Base-by-base conservation (phyloP, 768 basidiomycete genomes). In the Strobilomyces dryophilus region DNA sequence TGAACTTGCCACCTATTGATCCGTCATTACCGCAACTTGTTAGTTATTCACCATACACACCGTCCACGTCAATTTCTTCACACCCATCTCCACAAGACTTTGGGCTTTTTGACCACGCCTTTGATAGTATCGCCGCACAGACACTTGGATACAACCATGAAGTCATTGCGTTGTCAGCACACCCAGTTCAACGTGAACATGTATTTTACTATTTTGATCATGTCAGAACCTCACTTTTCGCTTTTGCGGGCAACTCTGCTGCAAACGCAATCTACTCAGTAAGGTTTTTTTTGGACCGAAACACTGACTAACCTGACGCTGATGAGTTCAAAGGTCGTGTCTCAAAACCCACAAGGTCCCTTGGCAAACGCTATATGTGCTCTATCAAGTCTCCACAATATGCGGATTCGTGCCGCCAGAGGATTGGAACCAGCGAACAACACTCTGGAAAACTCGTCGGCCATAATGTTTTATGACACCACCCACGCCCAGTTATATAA, bases 181-280 rank as follows among this genome's bases (percentile, higher is more conserved):
- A 79, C 56, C 73, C 70, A 51, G 66, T 79, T 37, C 79, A 82
- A 58, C 75, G 78, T 50, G 79, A 83, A 35, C 79, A 83, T 56
- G 79, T 88, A 48, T 71, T 83, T 60, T 87, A 89, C 68, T 91
- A 89, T 68, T 89, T 92, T 65, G 79, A 81, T 48, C 76, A 84
- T 54, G 84, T 90, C 55, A 80, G 81, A 20, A 79, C 79, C 59
- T 71, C 83, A 53, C 83, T 89, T 61, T 83, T 81, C 58, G 74
- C 81, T 37, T 87, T 89, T 63, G 77, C 81, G 35, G 79, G 81
- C 11, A 82, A 82, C 53, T 66, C 77, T 8, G 76, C 86, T 48
- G 80, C 83, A 29, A 81, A 85, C 48, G 74, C 82, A 52, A 82
- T 85, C 56, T 84, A 83, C 64, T 75, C 78, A 46, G 89, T 88